Evolutionary conservation across 768 basidiomycete genomes (phyloP).

Genomic region (Amanita rubescens): DNA sequence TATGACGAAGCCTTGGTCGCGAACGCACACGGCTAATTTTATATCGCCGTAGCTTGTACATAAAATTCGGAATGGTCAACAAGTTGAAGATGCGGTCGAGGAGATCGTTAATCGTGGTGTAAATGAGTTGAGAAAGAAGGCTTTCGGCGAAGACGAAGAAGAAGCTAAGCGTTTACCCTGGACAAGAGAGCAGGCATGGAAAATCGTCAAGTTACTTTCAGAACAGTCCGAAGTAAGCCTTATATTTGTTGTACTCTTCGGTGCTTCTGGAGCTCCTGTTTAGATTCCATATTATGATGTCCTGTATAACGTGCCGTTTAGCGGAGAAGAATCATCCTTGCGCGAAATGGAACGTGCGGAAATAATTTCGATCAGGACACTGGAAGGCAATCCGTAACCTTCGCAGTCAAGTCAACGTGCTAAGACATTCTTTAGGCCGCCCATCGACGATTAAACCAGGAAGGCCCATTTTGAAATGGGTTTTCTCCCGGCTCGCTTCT

Average conservation of each 20-base stretch:
- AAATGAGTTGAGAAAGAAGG: constrained; percentile 80
- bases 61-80: constrained; percentile 71
- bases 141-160: constrained; percentile 88
- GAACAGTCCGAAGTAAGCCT: constrained; percentile 54
- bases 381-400: constrained; percentile 45
- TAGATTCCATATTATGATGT: constrained; percentile 80
- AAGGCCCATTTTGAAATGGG: constrained; percentile 81
- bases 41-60: constrained; percentile 58
- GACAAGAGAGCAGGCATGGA: constrained; percentile 87
- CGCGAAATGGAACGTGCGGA: constrained; percentile 86
- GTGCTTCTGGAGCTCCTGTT: neutral
- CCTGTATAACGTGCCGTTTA: constrained; percentile 81
- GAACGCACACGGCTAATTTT: neutral
- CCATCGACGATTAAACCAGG: constrained; percentile 83
- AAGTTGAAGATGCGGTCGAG: constrained; percentile 75
- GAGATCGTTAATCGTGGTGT: constrained; percentile 80
- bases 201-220: constrained; percentile 65
- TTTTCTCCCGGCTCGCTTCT: constrained; percentile 74
- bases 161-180: constrained; percentile 80
- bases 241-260: constrained; percentile 11
- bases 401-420: neutral
- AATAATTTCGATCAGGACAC: constrained; percentile 72
- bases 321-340: constrained; percentile 77
- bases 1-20: constrained; percentile 6
- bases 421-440: constrained; percentile 42